Conservation (phyloP, 2,329 filamentous ascomycete species). For the Trichoderma aggressivum region DNA sequence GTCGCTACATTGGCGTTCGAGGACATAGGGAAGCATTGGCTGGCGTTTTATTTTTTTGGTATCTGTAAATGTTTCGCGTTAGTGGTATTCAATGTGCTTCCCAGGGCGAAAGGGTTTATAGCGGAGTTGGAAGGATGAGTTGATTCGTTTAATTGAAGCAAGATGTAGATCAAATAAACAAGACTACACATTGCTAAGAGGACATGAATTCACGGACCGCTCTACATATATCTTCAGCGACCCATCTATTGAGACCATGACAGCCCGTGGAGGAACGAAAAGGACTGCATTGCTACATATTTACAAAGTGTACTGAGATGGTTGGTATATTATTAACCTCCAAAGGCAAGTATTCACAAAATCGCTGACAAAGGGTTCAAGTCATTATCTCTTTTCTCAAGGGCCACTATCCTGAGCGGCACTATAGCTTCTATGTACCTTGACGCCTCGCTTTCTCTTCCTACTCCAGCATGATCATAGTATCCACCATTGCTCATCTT, state of each 20-base stretch:
- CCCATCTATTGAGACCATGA: background rate
- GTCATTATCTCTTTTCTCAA: background rate
- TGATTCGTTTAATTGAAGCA: background rate
- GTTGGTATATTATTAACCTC: background rate
- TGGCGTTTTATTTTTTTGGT: background rate
- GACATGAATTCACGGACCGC: background rate
- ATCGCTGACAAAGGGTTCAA: background rate
- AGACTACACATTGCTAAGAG: background rate
- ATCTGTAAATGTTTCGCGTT: background rate
- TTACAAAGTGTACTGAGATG: background rate
- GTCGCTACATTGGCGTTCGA: background rate
- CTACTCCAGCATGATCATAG: background rate
- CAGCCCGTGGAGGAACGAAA: background rate
- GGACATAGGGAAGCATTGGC: background rate
- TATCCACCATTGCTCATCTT: background rate
- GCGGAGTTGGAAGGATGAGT: background rate
- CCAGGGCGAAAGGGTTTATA: background rate
- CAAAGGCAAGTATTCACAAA: background rate
- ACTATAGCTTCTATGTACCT: background rate
- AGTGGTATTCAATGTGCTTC: background rate
- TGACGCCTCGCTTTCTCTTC: background rate
- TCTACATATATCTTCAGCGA: background rate
- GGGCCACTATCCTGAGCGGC: background rate
- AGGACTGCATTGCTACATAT: background rate
- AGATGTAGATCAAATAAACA: background rate